Evolutionary conservation across 208 protist species (phyloP).

Genomic region (Balamuthia mandrillaris): DNA sequence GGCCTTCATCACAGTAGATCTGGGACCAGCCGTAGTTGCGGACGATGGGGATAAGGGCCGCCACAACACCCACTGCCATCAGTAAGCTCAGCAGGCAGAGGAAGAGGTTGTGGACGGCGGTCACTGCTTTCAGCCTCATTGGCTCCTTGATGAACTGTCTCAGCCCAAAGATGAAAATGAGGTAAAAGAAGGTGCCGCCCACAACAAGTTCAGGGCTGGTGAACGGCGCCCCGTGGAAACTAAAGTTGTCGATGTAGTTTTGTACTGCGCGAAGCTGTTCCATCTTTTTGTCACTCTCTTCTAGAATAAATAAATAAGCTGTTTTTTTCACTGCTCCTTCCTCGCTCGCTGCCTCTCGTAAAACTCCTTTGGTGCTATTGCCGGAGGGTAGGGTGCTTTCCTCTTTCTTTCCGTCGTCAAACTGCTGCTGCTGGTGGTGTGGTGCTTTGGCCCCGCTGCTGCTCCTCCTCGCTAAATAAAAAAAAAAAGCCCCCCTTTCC

Average conservation of each 20-base stretch:
- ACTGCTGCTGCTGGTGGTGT: too few relatives aligned
- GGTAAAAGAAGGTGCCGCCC: conserved; percentile 12
- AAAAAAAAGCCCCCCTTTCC: too few relatives aligned
- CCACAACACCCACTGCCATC: conserved; percentile 26
- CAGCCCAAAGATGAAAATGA: not conserved
- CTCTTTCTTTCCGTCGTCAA: too few relatives aligned
- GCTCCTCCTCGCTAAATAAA: too few relatives aligned
- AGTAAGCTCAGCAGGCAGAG: conserved; percentile 19
- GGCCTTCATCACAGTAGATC: not conserved
- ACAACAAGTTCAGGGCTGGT: not conserved
- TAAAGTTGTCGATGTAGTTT: not conserved
- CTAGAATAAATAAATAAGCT: not conserved
- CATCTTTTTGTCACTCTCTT: not conserved
- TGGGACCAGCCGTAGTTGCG: not conserved
- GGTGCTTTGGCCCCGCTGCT: too few relatives aligned
- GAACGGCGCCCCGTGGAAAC: not conserved
- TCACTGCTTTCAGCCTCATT: not conserved
- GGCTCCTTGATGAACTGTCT: not conserved
- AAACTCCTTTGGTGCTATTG: too few relatives aligned
- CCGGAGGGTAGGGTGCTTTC: too few relatives aligned
- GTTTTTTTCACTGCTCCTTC: too few relatives aligned
- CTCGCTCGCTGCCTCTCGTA: too few relatives aligned
- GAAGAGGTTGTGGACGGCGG: conserved; percentile 46
- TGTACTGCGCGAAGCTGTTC: not conserved
- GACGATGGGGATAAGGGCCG: conserved; percentile 2